These are phyloP conservation scores for Leccinum subtestaceum DNA, from an alignment of 768 basidiomycete genomes.

Conservation along the genomic window DNA sequence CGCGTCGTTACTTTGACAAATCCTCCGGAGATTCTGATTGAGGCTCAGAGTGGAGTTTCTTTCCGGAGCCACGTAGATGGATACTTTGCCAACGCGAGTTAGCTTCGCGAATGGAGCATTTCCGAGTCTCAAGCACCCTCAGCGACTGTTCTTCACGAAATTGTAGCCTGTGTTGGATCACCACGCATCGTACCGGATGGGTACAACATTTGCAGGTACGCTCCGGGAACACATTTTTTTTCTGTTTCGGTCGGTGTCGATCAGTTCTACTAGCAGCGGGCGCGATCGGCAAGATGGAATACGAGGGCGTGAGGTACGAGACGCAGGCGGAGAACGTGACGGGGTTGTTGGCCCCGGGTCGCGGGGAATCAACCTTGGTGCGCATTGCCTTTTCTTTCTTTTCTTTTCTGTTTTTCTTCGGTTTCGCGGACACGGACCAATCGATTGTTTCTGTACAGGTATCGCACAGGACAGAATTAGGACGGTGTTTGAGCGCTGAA, in stretches of 20 bases:
- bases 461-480: slow-evolving; percentile 57
- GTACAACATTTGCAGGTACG: too few species aligned
- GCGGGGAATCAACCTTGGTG: slow-evolving; percentile 53
- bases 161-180: too few species aligned
- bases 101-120: slow-evolving; percentile 1
- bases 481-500: too few species aligned
- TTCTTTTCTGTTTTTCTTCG: not conserved
- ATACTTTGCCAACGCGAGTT: not conserved
- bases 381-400: slow-evolving; percentile 13
- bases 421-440: not conserved
- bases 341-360: slow-evolving; percentile 47
- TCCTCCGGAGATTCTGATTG: too few species aligned
- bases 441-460: slow-evolving; percentile 28
- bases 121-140: too few species aligned
- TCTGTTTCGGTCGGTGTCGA: not conserved
- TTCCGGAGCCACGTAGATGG: not conserved
- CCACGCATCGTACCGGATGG: too few species aligned
- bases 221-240: too few species aligned
- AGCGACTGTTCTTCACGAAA: too few species aligned
- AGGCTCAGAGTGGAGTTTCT: not conserved
- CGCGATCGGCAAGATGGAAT: slow-evolving; percentile 40
- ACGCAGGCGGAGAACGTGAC: slow-evolving; percentile 47
- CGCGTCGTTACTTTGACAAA: not conserved
- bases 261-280: slow-evolving; percentile 29
- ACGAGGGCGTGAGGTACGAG: slow-evolving; percentile 45